Base-by-base conservation (phyloP, 2,329 filamentous ascomycete species). In the Alternaria longipes region DNA sequence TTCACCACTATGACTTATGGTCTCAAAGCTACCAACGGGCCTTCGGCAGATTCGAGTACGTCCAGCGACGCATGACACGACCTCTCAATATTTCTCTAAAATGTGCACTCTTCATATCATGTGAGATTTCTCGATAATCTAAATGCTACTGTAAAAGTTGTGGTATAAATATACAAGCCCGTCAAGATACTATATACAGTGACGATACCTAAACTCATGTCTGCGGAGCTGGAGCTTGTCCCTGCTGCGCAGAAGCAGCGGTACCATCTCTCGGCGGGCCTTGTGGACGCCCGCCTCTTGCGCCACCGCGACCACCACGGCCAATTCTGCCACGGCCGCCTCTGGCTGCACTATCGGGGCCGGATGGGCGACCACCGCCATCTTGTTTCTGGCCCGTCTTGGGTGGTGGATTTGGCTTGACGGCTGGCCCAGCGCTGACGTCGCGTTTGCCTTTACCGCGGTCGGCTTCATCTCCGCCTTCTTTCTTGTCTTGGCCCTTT, bases 401-500 rank as follows among this genome's bases (percentile, higher is more conserved):
- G 5, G 65, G 20, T 20, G 54, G 52, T 12, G 54, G 40, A 11
- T 63, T 65, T 0, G 55, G 40, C 14, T 45, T 45, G 11, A 51
- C 18, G 3, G 24, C 24, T 2, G 60, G 49, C 3, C 56, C 59
- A 14, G 50, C 53, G 18, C 45, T 61, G 2, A 54, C 60, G 28
- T 68, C 68, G 16, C 54, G 61, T 24, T 54, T 71, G 26, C 41
- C 70, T 56, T 68, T 74, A 8, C 54, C 66, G 4, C 56, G 47
- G 14, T 64, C 64, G 7, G 36, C 59, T 4, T 67, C 64, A 0
- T 66, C 60, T 0, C 66, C 65, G 0, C 59, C 68, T 1, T 69
- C 67, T 18, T 71, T 73, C 59, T 73, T 76, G 6, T 73, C 72
- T 41, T 73, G 76, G 8, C 55, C 62, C 18, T 67, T 69, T 1